Conservation (phyloP, 2,329 filamentous ascomycete species). For the Colletotrichum liaoningense region DNA sequence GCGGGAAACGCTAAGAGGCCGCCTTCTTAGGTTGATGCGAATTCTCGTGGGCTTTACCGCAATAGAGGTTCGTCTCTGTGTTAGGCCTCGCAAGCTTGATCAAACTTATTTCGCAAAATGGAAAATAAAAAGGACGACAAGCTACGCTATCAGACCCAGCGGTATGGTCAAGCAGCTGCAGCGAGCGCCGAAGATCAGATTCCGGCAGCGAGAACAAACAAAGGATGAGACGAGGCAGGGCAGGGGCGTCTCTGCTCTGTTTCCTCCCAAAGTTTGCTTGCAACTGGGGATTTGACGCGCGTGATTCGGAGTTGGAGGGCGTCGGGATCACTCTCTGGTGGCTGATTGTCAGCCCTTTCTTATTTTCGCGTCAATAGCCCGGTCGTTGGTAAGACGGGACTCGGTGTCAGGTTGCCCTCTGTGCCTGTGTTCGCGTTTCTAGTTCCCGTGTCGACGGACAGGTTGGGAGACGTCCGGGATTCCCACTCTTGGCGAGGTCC, state of each 20-base stretch:
- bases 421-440: background rate
- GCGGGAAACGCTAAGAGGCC: background rate
- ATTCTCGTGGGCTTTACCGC: background rate
- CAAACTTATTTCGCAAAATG: background rate
- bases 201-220: no score
- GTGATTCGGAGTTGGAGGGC: background rate
- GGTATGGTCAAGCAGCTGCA: background rate
- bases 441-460: background rate
- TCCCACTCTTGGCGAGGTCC: background rate
- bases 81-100: background rate
- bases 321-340: background rate
- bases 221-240: slow-evolving; percentile 2
- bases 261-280: background rate
- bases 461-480: slow-evolving; percentile 7
- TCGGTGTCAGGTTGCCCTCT: background rate
- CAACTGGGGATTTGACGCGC: background rate
- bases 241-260: background rate
- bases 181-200: slow-evolving; percentile 16
- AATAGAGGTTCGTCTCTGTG: background rate
- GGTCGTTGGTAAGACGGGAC: background rate
- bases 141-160: slow-evolving; percentile 2
- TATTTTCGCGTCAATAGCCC: background rate
- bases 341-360: background rate
- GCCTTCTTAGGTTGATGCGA: background rate
- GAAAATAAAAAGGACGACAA: background rate